Percentiles rank a stretch among this genome's conserved stretches.
Evolutionary conservation across 371 early-diverging fungal genomes (phyloP).

Genomic region (Chytridium lagenaria): DNA sequence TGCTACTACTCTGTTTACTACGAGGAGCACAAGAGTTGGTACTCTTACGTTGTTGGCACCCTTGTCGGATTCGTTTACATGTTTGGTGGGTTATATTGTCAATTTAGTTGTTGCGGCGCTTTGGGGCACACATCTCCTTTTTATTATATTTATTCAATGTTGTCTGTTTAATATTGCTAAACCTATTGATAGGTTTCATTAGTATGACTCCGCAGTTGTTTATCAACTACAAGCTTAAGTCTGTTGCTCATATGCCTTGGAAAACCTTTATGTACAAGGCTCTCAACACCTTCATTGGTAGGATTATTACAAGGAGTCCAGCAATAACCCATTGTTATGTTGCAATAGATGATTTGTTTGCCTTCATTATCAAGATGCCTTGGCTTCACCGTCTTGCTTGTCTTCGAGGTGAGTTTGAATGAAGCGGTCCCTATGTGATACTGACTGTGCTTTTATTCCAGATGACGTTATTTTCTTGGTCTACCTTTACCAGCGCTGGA

Average conservation of each 20-base stretch:
- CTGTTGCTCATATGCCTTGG: slow-evolving; percentile 94
- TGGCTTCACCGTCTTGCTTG: slow-evolving; percentile 91
- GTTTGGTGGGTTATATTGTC: slow-evolving; percentile 45
- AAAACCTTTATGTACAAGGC: slow-evolving; percentile 94
- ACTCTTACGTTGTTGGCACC: slow-evolving; percentile 85
- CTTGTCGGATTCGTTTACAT: slow-evolving; percentile 79
- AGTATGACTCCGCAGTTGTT: slow-evolving; percentile 93
- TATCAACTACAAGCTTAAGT: slow-evolving; percentile 91
- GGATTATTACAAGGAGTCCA: too few species aligned
- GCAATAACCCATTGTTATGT: not conserved
- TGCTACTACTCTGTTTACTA: slow-evolving; percentile 81
- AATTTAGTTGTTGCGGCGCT: slow-evolving; percentile 59
- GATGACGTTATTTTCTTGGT: slow-evolving; percentile 85
- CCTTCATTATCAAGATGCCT: slow-evolving; percentile 95
- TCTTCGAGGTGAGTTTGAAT: slow-evolving; percentile 75
- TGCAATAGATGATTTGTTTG: slow-evolving; percentile 86
- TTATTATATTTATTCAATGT: too few species aligned
- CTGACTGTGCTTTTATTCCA: slow-evolving; percentile 47
- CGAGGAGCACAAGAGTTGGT: slow-evolving; percentile 91
- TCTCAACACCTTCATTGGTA: slow-evolving; percentile 85
- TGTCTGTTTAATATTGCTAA: too few species aligned
- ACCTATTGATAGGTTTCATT: slow-evolving; percentile 93
- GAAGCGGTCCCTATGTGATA: slow-evolving; percentile 22
- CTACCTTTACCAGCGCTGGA: slow-evolving; percentile 86
- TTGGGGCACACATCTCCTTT: too few species aligned